Evolutionary conservation across 2,329 filamentous ascomycete genomes (phyloP), one percentile per base, ranked within the genome.

Genomic region (Calycina herbarum): DNA sequence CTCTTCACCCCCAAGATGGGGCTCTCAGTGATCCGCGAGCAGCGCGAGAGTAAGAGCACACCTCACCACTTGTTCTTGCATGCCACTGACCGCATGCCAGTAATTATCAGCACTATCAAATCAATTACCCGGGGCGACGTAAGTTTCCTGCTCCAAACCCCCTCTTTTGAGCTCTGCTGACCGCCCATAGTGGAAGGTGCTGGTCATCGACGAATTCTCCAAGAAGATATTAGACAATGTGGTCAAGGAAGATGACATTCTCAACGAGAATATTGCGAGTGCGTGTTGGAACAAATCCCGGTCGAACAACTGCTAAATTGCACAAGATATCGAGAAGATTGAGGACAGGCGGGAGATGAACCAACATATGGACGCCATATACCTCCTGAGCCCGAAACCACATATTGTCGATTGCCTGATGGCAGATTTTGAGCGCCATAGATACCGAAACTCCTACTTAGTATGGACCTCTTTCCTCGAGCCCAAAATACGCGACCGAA

Each of bases 241-340:
- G 58, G 87, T 94, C 77, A 94, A 93, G 75, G 91, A 97, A 82
- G 94, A 99, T 86, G 93, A 97, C 75, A 96, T 99, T 71, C 89
- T 99, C 80, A 96, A 96, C 77, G 88, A 93, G 79, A 97, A 97
- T 77, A 92, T 99, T 79, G 94, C 94, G 72, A 97, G 94, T 97
- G 73, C 57, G 75, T 74, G n/a, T 6, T 29, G 17, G 17, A 5
- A 54, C 8, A 13, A 4, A 20, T 13, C 29, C 31, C 0, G n/a
- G 45, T n/a, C 1, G 27, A 27, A 54, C 15, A 62, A 56, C 54
- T 66, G 51, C 66, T 70, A 62, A 70, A 64, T 58, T 61, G 66
- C 65, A 27, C 66, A 78, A 96, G 94, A 97, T 79, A 94, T 99
- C 78, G 94, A 98, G 83, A 87, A 87, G 75, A 96, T 99, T 79